A percentile compares a stretch with the other conserved stretches of the same genome.
Conservation (phyloP, 2,329 filamentous ascomycete genomes). For the Keithomyces neogunnii region DNA sequence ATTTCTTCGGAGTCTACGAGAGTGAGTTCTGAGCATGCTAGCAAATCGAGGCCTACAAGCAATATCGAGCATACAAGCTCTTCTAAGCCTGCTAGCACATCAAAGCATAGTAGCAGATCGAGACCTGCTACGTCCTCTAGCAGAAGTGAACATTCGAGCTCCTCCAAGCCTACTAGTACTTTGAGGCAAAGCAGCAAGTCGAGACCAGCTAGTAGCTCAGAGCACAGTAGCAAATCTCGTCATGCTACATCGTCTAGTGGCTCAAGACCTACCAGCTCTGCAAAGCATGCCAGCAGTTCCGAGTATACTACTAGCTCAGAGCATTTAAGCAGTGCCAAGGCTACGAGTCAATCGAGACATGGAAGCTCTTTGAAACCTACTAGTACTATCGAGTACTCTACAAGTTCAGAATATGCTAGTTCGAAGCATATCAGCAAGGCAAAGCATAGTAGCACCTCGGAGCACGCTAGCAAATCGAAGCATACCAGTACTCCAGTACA, state of each 20-base stretch:
- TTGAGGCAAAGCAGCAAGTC: too few species aligned
- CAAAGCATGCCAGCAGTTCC: not conserved
- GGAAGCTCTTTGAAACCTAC: not conserved
- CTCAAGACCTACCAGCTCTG: not conserved
- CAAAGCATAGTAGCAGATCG: not conserved
- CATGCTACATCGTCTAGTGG: too few species aligned
- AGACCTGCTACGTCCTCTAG: not conserved
- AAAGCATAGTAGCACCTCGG: not conserved
- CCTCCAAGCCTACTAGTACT: too few species aligned
- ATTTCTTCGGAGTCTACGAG: too few species aligned
- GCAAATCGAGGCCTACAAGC: too few species aligned
- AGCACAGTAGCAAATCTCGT: not conserved
- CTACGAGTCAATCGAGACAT: not conserved
- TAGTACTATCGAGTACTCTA: not conserved
- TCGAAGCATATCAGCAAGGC: not conserved
- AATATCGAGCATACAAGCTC: too few species aligned
- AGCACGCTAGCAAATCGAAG: not conserved
- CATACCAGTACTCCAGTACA: not conserved
- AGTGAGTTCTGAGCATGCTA: too few species aligned
- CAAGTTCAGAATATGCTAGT: not conserved
- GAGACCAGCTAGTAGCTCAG: not conserved
- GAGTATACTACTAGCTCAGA: not conserved
- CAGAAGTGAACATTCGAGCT: too few species aligned
- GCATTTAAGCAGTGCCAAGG: not conserved
- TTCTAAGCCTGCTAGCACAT: not conserved